phyloP scores from a whole-genome alignment of 2,329 filamentous ascomycete genomes.

The Cladophialophora immunda region DNA sequence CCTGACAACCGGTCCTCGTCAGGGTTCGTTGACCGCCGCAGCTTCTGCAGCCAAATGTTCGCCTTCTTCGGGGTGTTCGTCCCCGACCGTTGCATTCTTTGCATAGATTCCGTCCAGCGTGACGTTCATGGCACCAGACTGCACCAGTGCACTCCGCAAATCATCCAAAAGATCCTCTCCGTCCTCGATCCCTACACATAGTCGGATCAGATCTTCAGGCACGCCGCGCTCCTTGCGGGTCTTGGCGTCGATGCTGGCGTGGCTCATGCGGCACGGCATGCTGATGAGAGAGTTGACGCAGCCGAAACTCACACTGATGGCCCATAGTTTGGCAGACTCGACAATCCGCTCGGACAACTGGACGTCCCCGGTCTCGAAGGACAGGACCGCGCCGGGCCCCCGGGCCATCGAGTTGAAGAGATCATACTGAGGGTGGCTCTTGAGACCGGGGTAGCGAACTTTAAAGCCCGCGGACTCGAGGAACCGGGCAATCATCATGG shows the following conservation, averaged over 20 bases:
- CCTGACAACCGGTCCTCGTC: slow-evolving; percentile 1
- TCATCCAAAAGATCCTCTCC: slow-evolving; percentile 91
- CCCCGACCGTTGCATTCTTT: slow-evolving; percentile 36
- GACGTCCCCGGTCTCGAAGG: slow-evolving; percentile 93
- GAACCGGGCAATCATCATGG: slow-evolving; percentile 78
- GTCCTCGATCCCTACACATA: slow-evolving; percentile 98
- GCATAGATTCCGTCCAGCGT: slow-evolving; percentile 84
- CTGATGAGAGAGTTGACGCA: slow-evolving; percentile 99
- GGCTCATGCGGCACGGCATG: slow-evolving; percentile 99
- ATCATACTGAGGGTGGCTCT: slow-evolving; percentile 95
- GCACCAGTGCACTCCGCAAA: slow-evolving; percentile 85
- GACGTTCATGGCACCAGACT: slow-evolving; percentile 91
- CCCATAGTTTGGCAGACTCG: slow-evolving; percentile 89
- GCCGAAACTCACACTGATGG: slow-evolving; percentile 95
- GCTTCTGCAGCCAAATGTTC: slow-evolving; percentile 37
- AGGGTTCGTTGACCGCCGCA: slow-evolving; percentile 39
- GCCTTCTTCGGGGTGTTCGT: slow-evolving; percentile 35
- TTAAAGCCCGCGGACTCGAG: slow-evolving; percentile 91
- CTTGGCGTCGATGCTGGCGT: slow-evolving; percentile 96
- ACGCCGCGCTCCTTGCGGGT: slow-evolving; percentile 87
- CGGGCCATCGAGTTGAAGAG: slow-evolving; percentile 95
- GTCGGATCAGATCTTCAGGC: slow-evolving; percentile 94
- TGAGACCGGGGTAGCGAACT: slow-evolving; percentile 92
- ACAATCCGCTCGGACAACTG: slow-evolving; percentile 89
- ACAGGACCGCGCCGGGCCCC: slow-evolving; percentile 91